Evolutionary conservation across 371 early-diverging fungal species (phyloP).

Genomic region (Smittium culicis): DNA sequence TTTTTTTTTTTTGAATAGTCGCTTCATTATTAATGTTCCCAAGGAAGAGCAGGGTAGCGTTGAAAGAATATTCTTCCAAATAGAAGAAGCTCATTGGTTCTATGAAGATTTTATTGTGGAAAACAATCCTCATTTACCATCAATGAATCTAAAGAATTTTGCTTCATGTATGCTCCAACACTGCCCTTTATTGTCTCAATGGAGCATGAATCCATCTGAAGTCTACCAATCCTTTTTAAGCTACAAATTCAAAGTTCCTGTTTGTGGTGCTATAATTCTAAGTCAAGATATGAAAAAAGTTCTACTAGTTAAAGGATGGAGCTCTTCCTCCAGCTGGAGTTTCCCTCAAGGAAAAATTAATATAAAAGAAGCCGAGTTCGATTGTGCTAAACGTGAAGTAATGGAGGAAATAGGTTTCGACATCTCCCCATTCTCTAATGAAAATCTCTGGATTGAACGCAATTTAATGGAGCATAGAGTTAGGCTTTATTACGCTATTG

Average conservation of each 20-base stretch:
- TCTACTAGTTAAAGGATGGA: constrained; percentile 84
- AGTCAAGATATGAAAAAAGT: constrained; percentile 64
- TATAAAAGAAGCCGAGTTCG: constrained; percentile 78
- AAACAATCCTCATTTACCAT: constrained; percentile 41
- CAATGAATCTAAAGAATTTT: constrained; percentile 58
- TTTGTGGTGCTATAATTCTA: constrained; percentile 97
- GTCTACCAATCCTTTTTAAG: constrained; percentile 79
- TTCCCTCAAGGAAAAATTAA: constrained; percentile 99
- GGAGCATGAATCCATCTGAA: constrained; percentile 70
- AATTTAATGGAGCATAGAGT: constrained; percentile 77
- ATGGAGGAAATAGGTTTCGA: constrained; percentile 97
- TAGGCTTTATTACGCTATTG: constrained; percentile 79
- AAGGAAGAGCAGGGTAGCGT: constrained; percentile 76
- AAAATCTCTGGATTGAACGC: constrained; percentile 40
- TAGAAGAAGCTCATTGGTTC: constrained; percentile 99
- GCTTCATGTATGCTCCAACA: constrained; percentile 65
- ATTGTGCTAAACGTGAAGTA: constrained; percentile 94
- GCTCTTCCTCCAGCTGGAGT: constrained; percentile 74
- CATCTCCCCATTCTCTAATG: constrained; percentile 47
- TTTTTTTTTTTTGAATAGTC: constrained; percentile 28
- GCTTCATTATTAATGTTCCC: constrained; percentile 96
- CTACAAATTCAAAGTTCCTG: constrained; percentile 95
- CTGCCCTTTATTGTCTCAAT: constrained; percentile 74
- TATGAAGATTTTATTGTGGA: constrained; percentile 95
- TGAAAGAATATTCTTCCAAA: constrained; percentile 95